These are phyloP conservation scores for Ganoderma meredithae DNA, from an alignment of 1,284 basidiomycete species.

Conservation along the genomic window DNA sequence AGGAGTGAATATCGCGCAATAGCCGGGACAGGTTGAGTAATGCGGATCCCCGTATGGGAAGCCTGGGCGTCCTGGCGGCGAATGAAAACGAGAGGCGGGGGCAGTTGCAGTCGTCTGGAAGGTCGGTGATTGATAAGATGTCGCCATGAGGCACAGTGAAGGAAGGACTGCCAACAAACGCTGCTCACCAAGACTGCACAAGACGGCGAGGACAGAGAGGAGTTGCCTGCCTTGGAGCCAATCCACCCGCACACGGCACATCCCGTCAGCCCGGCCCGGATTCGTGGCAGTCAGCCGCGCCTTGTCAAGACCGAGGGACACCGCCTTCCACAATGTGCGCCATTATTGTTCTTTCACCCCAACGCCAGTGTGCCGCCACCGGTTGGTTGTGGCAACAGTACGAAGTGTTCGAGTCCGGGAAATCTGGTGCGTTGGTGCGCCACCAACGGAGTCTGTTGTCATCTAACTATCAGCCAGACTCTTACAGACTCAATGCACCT, in stretches of 20 bases:
- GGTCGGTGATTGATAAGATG: neutral
- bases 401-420: neutral
- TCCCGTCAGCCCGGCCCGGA: neutral
- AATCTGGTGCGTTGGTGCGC: neutral
- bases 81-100: slow-evolving; percentile 7
- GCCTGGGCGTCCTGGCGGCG: slow-evolving; percentile 4
- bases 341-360: neutral
- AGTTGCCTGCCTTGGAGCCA: neutral
- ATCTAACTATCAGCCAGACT: neutral
- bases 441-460: neutral
- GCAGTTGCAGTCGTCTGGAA: neutral
- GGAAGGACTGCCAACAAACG: neutral
- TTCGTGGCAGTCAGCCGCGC: neutral
- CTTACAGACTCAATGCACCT: neutral
- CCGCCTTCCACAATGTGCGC: neutral
- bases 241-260: neutral
- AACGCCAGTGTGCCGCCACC: too few species aligned
- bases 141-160: neutral
- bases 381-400: neutral
- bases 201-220: neutral
- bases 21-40: slow-evolving; percentile 5
- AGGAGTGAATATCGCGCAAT: slow-evolving; percentile 26
- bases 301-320: neutral
- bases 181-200: slow-evolving; percentile 1
- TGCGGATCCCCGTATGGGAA: slow-evolving; percentile 22